Conservation (phyloP, 768 basidiomycete species). For the Hygrocybe punicea region DNA sequence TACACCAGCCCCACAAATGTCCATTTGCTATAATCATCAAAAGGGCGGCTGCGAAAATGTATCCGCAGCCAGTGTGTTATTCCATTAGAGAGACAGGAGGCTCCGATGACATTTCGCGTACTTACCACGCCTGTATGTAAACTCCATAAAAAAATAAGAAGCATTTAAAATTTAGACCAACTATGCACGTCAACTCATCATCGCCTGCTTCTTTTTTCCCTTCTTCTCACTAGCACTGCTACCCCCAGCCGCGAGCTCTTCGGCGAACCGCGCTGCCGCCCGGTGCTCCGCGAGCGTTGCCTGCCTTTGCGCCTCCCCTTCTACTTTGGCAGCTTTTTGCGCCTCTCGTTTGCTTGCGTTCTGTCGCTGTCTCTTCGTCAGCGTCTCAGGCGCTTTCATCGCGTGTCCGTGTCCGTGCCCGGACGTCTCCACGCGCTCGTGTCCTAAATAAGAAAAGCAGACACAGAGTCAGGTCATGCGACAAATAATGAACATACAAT, state of each 20-base stretch:
- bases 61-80: too few species aligned
- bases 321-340: conserved; percentile 54
- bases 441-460: too few species aligned
- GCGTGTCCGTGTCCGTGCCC: conserved; percentile 15
- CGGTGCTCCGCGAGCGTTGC: conserved; percentile 52
- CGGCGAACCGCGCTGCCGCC: conserved; percentile 1
- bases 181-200: conserved; percentile 54
- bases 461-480: too few species aligned
- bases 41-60: too few species aligned
- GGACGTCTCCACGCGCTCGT: background rate
- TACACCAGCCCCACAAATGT: too few species aligned
- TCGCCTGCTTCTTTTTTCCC: conserved; percentile 34
- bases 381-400: conserved; percentile 40
- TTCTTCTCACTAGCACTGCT: conserved; percentile 38
- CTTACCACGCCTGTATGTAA: too few species aligned
- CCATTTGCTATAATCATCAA: too few species aligned
- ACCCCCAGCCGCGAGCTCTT: conserved; percentile 52
- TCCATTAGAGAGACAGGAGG: too few species aligned
- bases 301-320: conserved; percentile 50
- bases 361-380: conserved; percentile 69
- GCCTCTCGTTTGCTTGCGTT: conserved; percentile 60
- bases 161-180: conserved; percentile 57
- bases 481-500: too few species aligned
- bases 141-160: too few species aligned
- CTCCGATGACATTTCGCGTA: too few species aligned